These are phyloP conservation scores for Pleodorina starrii DNA, from an alignment of 139 green algal genomes.

Conservation along the genomic window DNA sequence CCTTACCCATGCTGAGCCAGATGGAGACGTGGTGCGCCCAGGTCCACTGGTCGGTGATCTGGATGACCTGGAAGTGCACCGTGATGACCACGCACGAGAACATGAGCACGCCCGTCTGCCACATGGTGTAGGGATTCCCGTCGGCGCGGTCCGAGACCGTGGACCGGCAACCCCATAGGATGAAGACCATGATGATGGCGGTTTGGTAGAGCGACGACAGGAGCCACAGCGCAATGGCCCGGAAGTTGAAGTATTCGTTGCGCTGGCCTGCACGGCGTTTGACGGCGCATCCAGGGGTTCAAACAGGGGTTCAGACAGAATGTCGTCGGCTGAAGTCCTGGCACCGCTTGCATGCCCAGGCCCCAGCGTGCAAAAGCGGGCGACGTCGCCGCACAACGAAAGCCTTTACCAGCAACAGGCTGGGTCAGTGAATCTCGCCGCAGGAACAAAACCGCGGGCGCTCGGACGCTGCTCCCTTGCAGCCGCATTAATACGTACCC, in stretches of 20 bases:
- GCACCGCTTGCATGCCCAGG: no score
- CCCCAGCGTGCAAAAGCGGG: no score
- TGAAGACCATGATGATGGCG: constrained; percentile 65
- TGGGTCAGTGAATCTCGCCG: no score
- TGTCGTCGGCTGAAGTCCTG: no score
- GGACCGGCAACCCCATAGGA: constrained; percentile 52
- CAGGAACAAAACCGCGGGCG: no score
- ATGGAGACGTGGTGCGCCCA: constrained; percentile 78
- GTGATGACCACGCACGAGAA: constrained; percentile 79
- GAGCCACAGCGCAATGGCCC: constrained; percentile 73
- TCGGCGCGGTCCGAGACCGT: neutral
- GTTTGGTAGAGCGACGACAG: constrained; percentile 67
- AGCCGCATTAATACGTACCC: neutral
- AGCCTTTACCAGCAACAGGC: no score
- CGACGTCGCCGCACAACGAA: no score
- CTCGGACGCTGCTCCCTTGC: no score
- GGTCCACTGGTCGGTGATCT: constrained; percentile 74
- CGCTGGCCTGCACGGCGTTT: constrained; percentile 70
- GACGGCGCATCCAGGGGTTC: no score
- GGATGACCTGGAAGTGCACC: constrained; percentile 76
- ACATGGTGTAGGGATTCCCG: constrained; percentile 63
- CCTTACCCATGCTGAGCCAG: constrained; percentile 68
- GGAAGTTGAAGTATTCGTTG: constrained; percentile 78
- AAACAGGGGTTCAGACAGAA: no score
- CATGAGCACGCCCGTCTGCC: constrained; percentile 72